phyloP scores from a whole-genome alignment of 176 grass and related monocot genomes.

The Bonia amplexicaulis region DNA sequence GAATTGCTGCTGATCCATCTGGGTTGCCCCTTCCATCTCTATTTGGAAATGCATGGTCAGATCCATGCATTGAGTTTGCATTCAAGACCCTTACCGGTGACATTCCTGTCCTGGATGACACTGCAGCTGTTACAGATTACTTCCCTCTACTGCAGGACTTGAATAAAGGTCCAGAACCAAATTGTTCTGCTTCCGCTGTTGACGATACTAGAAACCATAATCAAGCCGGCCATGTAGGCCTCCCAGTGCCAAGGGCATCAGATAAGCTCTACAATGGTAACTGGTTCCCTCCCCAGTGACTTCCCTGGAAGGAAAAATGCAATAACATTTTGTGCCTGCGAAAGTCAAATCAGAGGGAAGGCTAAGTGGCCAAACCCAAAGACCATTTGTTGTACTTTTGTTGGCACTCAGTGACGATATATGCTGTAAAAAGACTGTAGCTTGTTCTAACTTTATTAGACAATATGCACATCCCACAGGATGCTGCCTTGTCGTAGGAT shows the following conservation, averaged over 20 bases:
- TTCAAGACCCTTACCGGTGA: conserved; percentile 66
- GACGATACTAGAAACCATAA: conserved; percentile 28
- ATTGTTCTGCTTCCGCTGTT: conserved; percentile 4
- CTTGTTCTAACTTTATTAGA: neutral
- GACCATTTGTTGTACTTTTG: neutral
- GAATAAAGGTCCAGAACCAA: conserved; percentile 27
- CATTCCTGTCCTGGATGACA: conserved; percentile 44
- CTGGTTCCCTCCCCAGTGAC: conserved; percentile 45
- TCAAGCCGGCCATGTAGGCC: conserved; percentile 2
- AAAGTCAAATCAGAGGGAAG: conserved; percentile 5
- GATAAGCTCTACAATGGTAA: conserved; percentile 32
- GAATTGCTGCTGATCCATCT: conserved; percentile 26
- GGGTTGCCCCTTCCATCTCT: conserved; percentile 14
- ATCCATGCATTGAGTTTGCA: conserved; percentile 69
- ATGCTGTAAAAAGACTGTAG: conserved; percentile 38
- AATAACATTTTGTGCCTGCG: neutral
- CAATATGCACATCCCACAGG: no score
- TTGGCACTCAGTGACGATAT: neutral
- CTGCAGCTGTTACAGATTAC: neutral
- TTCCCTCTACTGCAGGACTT: conserved; percentile 34
- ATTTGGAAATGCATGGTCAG: conserved; percentile 55
- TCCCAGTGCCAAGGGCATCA: neutral
- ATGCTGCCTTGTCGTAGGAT: no score
- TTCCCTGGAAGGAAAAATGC: neutral
- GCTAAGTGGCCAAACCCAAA: neutral